phyloP scores from a whole-genome alignment of 352 stramenopile species.

The Phytophthora pinifolia region DNA sequence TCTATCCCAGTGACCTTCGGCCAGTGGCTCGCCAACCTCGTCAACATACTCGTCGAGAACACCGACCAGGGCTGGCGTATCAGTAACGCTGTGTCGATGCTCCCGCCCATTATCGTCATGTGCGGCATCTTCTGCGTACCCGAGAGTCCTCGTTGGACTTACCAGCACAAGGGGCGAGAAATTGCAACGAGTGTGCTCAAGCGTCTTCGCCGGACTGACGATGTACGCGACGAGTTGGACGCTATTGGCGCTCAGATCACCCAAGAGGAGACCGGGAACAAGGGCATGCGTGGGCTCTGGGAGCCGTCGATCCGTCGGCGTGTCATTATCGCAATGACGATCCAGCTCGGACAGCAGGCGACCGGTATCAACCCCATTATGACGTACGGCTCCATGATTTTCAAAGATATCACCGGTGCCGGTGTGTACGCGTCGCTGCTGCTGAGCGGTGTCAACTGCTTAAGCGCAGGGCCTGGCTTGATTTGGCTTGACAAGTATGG shows the following conservation, averaged over 20 bases:
- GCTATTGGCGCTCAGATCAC: conserved; percentile 44
- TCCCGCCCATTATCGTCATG: conserved; percentile 41
- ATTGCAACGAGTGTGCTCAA: conserved; percentile 29
- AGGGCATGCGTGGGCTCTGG: conserved; percentile 30
- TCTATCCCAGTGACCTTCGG: conserved; percentile 30
- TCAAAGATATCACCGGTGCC: conserved; percentile 32
- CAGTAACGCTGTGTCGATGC: conserved; percentile 36
- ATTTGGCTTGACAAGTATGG: conserved; percentile 37
- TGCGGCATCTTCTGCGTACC: conserved; percentile 38
- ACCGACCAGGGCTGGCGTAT: conserved; percentile 34
- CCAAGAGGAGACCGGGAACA: conserved; percentile 25
- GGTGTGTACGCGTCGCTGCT: conserved; percentile 33
- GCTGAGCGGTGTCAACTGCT: conserved; percentile 31
- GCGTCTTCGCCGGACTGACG: conserved; percentile 26
- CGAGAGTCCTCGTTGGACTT: conserved; percentile 34
- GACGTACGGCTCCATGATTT: conserved; percentile 36
- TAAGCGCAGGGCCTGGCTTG: conserved; percentile 34
- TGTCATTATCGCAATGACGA: conserved; percentile 32
- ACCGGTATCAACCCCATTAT: conserved; percentile 43
- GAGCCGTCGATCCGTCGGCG: conserved; percentile 28
- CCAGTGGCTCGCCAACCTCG: conserved; percentile 34
- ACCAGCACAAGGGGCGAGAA: conserved; percentile 30
- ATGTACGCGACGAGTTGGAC: conserved; percentile 35
- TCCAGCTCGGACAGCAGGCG: conserved; percentile 36
- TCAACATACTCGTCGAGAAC: conserved; percentile 36